Evolutionary conservation across 106 monocot species (phyloP).

Genomic region (Iris macrosiphon): DNA sequence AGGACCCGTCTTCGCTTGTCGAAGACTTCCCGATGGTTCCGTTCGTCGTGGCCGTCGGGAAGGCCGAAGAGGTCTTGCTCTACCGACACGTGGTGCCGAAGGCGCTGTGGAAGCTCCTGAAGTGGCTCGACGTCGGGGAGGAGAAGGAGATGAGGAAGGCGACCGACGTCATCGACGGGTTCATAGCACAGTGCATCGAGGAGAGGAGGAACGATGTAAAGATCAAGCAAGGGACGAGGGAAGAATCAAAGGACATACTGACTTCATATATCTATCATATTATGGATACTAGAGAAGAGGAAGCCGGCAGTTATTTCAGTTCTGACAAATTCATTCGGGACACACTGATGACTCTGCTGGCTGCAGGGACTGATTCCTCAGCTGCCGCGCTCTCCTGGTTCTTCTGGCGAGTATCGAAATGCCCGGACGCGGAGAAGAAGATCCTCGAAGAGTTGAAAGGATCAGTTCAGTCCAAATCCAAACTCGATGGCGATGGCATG

Average conservation of each 20-base stretch:
- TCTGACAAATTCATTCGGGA: constrained; percentile 32
- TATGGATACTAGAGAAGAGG: not conserved
- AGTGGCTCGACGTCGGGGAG: not conserved
- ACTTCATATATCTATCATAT: constrained; percentile 16
- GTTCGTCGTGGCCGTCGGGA: constrained; percentile 1
- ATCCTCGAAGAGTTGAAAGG: constrained; percentile 31
- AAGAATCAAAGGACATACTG: constrained; percentile 11
- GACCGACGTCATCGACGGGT: constrained; percentile 21
- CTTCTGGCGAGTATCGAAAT: constrained; percentile 45
- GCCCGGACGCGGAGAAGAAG: constrained; percentile 25
- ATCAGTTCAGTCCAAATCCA: not conserved
- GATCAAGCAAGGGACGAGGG: too few species aligned
- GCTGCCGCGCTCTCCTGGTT: constrained; percentile 49
- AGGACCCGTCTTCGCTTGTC: constrained; percentile 4
- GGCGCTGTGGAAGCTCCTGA: constrained; percentile 8
- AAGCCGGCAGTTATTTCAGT: not conserved
- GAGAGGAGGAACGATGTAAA: constrained; percentile 21
- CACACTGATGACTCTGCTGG: constrained; percentile 29
- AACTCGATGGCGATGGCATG: not conserved
- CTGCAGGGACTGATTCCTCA: constrained; percentile 50
- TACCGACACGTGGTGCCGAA: not conserved
- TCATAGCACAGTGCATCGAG: constrained; percentile 18
- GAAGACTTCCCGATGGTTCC: not conserved
- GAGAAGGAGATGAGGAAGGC: constrained; percentile 10
- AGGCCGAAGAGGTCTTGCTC: constrained; percentile 1